Evolutionary conservation across 306 rosid species (phyloP).

Genomic region (Astragalus glycyphyllos): DNA sequence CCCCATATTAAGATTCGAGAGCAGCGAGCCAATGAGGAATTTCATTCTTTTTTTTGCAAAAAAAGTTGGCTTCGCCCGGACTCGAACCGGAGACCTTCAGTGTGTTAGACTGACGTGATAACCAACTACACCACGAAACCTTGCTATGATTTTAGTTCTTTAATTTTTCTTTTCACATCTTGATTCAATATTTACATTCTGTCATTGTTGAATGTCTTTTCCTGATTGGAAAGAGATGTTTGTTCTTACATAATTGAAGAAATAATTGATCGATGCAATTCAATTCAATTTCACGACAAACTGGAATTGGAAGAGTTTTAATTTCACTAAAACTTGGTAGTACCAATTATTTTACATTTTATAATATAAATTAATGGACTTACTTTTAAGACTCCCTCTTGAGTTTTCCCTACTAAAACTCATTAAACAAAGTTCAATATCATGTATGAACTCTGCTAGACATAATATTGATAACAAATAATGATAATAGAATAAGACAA

Average conservation of each 20-base stretch:
- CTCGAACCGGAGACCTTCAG: constrained; percentile 87
- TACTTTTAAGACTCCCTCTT: constrained; percentile 14
- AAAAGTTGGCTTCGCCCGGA: constrained; percentile 56
- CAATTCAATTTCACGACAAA: not conserved
- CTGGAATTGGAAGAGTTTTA: not conserved
- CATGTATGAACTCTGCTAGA: constrained; percentile 37
- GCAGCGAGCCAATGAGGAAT: too few species aligned
- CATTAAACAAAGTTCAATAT: constrained; percentile 39
- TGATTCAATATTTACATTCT: not conserved
- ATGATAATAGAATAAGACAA: constrained; percentile 6
- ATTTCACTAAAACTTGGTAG: constrained; percentile 25
- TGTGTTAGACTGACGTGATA: constrained; percentile 99
- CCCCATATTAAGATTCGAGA: too few species aligned
- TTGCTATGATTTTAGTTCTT: not conserved
- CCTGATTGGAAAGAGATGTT: not conserved
- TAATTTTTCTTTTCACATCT: too few species aligned
- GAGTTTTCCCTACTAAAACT: constrained; percentile 44
- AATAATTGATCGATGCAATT: constrained; percentile 10
- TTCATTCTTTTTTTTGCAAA: too few species aligned
- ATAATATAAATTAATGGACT: constrained; percentile 8
- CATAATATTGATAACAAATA: constrained; percentile 20
- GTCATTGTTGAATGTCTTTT: not conserved
- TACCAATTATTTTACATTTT: constrained; percentile 38
- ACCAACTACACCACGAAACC: constrained; percentile 80
- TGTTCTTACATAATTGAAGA: not conserved